These are phyloP conservation scores for Xylaria digitata DNA, from an alignment of 2,329 filamentous ascomycete genomes.

Conservation along the genomic window DNA sequence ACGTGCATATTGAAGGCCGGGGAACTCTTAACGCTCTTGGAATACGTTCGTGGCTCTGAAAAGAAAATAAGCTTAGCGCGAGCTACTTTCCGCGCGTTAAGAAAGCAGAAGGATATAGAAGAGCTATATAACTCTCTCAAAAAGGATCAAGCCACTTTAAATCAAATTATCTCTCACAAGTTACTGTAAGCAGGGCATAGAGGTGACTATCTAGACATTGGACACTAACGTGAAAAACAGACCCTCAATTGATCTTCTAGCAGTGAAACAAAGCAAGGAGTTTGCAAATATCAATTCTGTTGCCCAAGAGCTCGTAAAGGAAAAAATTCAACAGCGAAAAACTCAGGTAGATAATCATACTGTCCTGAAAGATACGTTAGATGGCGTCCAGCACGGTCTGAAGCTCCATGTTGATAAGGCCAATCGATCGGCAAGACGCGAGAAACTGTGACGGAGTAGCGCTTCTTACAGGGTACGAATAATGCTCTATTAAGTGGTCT, in stretches of 20 bases:
- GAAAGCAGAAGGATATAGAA: slow-evolving; percentile 5
- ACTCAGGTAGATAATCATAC: neutral
- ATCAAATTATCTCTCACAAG: slow-evolving; percentile 16
- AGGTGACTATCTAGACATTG: neutral
- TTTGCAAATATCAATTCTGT: slow-evolving; percentile 16
- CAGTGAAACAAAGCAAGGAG: slow-evolving; percentile 16
- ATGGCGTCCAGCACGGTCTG: neutral
- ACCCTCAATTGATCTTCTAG: slow-evolving; percentile 5
- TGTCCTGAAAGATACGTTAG: slow-evolving; percentile 2
- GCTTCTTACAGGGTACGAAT: too few species aligned
- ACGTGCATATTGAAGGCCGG: slow-evolving; percentile 19
- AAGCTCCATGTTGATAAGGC: neutral
- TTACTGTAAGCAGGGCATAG: slow-evolving; percentile 11
- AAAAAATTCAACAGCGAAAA: slow-evolving; percentile 8
- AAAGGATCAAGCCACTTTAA: slow-evolving; percentile 14
- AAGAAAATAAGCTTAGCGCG: neutral
- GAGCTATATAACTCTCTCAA: slow-evolving; percentile 24
- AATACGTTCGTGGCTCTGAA: slow-evolving; percentile 21
- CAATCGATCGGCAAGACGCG: neutral
- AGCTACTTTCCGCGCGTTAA: neutral
- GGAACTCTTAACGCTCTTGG: slow-evolving; percentile 21
- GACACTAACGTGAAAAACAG: slow-evolving; percentile 6
- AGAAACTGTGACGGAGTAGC: too few species aligned
- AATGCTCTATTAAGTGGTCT: too few species aligned
- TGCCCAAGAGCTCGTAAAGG: slow-evolving; percentile 13